Evolutionary conservation across 2,329 filamentous ascomycete species (phyloP).

Genomic region (Zalaria sp.): DNA sequence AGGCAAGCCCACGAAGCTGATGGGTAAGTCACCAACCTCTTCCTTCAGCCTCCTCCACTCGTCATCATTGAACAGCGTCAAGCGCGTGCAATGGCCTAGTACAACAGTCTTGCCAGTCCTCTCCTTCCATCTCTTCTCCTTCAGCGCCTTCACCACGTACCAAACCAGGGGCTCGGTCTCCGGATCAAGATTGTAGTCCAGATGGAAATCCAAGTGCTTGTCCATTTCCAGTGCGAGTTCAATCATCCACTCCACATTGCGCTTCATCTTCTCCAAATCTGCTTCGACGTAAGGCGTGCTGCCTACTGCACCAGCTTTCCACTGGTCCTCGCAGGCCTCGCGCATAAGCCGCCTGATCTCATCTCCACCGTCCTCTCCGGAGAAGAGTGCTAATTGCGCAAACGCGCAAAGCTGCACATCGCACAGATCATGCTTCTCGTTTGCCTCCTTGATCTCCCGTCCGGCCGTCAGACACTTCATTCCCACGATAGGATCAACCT

Average conservation of each 20-base stretch:
- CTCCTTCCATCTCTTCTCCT: conserved; percentile 34
- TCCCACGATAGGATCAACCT: conserved; percentile 50
- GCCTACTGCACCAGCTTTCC: conserved; percentile 45
- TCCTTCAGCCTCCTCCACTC: conserved; percentile 37
- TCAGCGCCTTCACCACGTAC: conserved; percentile 38
- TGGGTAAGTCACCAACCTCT: conserved; percentile 38
- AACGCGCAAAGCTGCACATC: conserved; percentile 56
- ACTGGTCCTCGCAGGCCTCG: conserved; percentile 23
- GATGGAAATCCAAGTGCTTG: conserved; percentile 54
- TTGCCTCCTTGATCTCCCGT: conserved; percentile 34
- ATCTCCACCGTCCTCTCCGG: conserved; percentile 27
- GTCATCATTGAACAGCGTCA: conserved; percentile 39
- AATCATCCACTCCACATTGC: conserved; percentile 52
- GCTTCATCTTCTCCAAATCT: conserved; percentile 29
- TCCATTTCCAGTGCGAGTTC: conserved; percentile 33
- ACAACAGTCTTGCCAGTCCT: conserved; percentile 36
- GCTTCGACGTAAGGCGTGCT: conserved; percentile 58
- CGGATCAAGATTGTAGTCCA: conserved; percentile 53
- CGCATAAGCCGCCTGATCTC: conserved; percentile 38
- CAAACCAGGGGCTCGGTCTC: conserved; percentile 37
- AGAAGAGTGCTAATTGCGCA: conserved; percentile 56
- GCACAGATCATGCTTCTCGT: conserved; percentile 37
- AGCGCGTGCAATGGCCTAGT: conserved; percentile 54
- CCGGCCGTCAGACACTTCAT: conserved; percentile 45
- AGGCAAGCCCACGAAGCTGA: conserved; percentile 55